Percentiles rank a stretch among this genome's conserved stretches.
phyloP scores from a whole-genome alignment of 768 basidiomycete species.

The Cubamyces lactineus region DNA sequence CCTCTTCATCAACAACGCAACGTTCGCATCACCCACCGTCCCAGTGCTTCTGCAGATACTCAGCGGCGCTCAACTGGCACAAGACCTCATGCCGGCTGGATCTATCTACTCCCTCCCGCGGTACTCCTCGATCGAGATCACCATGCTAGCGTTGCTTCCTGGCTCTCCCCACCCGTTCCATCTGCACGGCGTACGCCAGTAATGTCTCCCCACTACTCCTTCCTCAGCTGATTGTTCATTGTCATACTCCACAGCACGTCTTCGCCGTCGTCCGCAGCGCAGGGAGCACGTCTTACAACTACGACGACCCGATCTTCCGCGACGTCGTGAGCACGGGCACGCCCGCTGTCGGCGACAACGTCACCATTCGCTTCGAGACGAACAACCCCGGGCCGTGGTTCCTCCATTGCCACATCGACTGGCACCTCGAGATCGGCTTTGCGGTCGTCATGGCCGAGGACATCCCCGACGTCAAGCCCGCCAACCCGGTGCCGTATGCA shows the following conservation, averaged over 20 bases:
- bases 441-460: slow-evolving; percentile 48
- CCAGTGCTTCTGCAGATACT: slow-evolving; percentile 63
- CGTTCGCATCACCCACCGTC: slow-evolving; percentile 44
- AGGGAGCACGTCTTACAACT: slow-evolving; percentile 38
- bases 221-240: background rate
- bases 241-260: slow-evolving; percentile 34
- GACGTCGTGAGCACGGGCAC: slow-evolving; percentile 34
- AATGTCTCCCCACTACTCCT: slow-evolving; percentile 6
- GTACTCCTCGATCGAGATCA: slow-evolving; percentile 51
- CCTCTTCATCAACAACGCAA: slow-evolving; percentile 40
- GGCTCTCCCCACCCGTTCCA: slow-evolving; percentile 47
- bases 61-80: slow-evolving; percentile 51
- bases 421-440: slow-evolving; percentile 62
- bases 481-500: slow-evolving; percentile 20
- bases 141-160: slow-evolving; percentile 46
- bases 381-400: slow-evolving; percentile 93
- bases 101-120: slow-evolving; percentile 49
- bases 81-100: slow-evolving; percentile 52
- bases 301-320: slow-evolving; percentile 40
- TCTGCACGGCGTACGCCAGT: slow-evolving; percentile 41
- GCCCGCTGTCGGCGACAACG: slow-evolving; percentile 22
- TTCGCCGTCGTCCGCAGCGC: slow-evolving; percentile 44
- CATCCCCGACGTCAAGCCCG: slow-evolving; percentile 21
- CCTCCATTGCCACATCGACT: slow-evolving; percentile 83
- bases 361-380: slow-evolving; percentile 40